Base-by-base conservation (phyloP, 768 basidiomycete species). In the Naematelia aurantialba region DNA sequence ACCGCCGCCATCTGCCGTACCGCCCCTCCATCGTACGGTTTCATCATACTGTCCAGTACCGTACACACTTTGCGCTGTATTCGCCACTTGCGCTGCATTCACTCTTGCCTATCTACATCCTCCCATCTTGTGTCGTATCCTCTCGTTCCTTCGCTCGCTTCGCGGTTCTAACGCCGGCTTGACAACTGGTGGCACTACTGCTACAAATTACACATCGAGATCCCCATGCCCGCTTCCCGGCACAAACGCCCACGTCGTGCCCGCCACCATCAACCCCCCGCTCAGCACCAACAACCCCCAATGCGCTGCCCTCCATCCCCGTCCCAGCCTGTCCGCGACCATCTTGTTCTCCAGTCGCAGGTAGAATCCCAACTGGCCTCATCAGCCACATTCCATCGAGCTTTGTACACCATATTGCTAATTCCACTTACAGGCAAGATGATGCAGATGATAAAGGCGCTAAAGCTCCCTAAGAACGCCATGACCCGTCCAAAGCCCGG, bases 391-490 rank as follows among this genome's bases (percentile, higher is more conserved):
- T 47, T 3, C 1, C 44, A 50, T 39, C 34, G 17, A 39, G 34
- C 34, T 17, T 17, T 17, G 34, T 8, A 17, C 8, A 17, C 8
- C 4, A 19, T 26, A 45, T 34, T 2, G 25, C 1, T n/a, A n/a
- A n/a, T n/a, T n/a, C n/a, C n/a, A 24, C 83, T 79, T 39, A 93
- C 80, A 3, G 91, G 92, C 10, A 87, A 84, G 59, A 89, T 85
- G 22, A 89, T 82, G 61, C 87, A 88, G 22, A 90, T 81, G 68
- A 85, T 79, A 61, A 84, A 85, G 0, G 90, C 88, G 31, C 87
- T 85, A 75, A 91, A 90, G n/a, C 89, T 86, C 1, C 93, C 93
- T 53, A 97, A 79, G 75, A 96, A 89, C 1, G 90, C 89, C 88
- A 92, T 91, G 31, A 78, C 69, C 52, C 63, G 58, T 4, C 86